A percentile compares a stretch with the other conserved stretches of the same genome.
Evolutionary conservation across 169 alveolate genomes (phyloP).

Genomic region (Babesia ovata): DNA sequence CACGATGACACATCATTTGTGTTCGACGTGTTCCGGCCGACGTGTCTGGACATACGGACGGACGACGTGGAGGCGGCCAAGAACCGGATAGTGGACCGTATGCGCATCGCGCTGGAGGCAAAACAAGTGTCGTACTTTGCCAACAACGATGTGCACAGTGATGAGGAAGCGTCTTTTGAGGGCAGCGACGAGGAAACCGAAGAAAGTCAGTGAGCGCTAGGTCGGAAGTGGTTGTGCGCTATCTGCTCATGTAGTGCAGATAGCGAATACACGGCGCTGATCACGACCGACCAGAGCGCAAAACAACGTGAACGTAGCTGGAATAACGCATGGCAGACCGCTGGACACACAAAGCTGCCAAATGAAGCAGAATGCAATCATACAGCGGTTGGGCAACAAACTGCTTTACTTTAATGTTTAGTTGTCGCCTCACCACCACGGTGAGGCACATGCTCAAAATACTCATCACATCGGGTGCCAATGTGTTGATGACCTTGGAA

Average conservation of each 20-base stretch:
- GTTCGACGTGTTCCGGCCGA: constrained; percentile 53
- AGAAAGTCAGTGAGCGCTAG: constrained; percentile 6
- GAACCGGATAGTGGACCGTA: constrained; percentile 38
- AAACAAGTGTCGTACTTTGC: constrained; percentile 19
- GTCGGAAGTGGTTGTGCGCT: neutral
- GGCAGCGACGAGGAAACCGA: constrained; percentile 18
- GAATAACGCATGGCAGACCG: too few relatives aligned
- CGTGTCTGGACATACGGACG: constrained; percentile 21
- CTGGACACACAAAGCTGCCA: too few relatives aligned
- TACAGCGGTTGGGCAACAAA: too few relatives aligned
- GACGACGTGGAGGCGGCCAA: constrained; percentile 35
- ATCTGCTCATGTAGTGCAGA: neutral
- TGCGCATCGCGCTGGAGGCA: constrained; percentile 52
- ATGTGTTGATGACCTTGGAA: neutral
- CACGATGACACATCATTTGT: constrained; percentile 40
- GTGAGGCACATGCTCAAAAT: too few relatives aligned
- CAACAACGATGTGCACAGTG: constrained; percentile 1
- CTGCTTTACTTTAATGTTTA: too few relatives aligned
- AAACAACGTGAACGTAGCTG: too few relatives aligned
- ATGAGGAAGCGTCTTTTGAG: constrained; percentile 30
- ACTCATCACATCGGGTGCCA: neutral
- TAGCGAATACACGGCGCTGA: too few relatives aligned
- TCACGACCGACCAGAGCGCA: too few relatives aligned
- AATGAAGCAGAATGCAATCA: too few relatives aligned
- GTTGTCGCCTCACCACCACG: too few relatives aligned